Base-by-base conservation (phyloP, 1,139 yeast genomes). In the Fermentozyma sake region DNA sequence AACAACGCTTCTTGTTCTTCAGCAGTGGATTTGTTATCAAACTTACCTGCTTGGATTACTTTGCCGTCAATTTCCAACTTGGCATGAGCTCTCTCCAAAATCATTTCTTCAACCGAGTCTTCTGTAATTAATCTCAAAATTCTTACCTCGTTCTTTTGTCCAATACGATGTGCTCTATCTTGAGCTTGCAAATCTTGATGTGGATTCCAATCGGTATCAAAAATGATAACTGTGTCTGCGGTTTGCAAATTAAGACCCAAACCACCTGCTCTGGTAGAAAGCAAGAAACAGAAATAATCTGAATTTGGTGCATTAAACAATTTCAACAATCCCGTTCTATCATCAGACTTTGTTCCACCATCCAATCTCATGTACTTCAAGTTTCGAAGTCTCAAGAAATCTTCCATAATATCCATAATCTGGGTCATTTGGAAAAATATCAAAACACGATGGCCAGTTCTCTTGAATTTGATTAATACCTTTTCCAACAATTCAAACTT, bases 121-220 rank as follows among this genome's bases (percentile, higher is more conserved):
- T 79, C 79, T 0, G 94, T 83, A 32, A 84, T 82, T 38, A 84
- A 68, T 55, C 93, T 68, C 46, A 84, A 68, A 42, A 84, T 84
- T 48, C 89, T 67, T 22, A 84, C 94, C 50, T 81, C 93, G 49
- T 83, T 82, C 63, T 83, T 83, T 52, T 84, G 94, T 24, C 94
- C 95, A 56, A 84, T 83, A 64, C 95, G 73, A 59, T 84, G 94
- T 0, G 94, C 94, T 61, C 95, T 74, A 53, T 85, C 94, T 55
- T 83, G 91, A 6, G 94, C 94, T 56, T 84, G 95, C 48, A 84
- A 71, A 73, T 84, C 94, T 55, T 84, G 95, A 61, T 84, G 94
- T 3, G 95, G 95, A 51, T 84, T 84, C 91, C 93, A 83, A 65
- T 84, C 95, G 6, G 93, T 81, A 51, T 84, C 95, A 47, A 83